These are phyloP conservation scores for Penicillium maclennaniae DNA, from an alignment of 495 filamentous ascomycete species.

Conservation along the genomic window DNA sequence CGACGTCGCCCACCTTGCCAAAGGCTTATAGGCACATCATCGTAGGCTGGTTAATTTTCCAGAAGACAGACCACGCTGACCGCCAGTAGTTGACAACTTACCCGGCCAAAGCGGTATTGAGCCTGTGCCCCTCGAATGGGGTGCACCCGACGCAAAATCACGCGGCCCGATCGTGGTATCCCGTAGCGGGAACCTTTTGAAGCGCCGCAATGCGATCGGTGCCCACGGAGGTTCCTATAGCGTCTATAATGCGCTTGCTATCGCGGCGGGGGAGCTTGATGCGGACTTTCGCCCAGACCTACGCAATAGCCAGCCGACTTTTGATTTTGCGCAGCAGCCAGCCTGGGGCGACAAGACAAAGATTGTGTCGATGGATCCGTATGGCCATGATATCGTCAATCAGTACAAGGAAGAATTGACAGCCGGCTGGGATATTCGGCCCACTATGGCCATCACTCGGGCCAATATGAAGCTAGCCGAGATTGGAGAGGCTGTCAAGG, in stretches of 20 bases:
- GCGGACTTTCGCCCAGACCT: conserved; percentile 86
- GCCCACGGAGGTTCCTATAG: conserved; percentile 97
- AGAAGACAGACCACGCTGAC: conserved; percentile 1
- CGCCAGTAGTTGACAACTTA: conserved; percentile 69
- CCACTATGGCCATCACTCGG: conserved; percentile 90
- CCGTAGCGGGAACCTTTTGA: conserved; percentile 67
- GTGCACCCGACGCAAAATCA: conserved; percentile 64
- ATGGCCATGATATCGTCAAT: conserved; percentile 67
- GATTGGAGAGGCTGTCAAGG: conserved; percentile 78
- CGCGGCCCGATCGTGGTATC: conserved; percentile 92
- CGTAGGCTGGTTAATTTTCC: conserved; percentile 18
- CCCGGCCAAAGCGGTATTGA: conserved; percentile 92
- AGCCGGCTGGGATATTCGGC: conserved; percentile 87
- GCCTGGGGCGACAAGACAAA: conserved; percentile 90
- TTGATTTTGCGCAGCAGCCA: conserved; percentile 79
- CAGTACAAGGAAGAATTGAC: conserved; percentile 36
- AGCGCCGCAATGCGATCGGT: conserved; percentile 81
- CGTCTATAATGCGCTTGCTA: conserved; percentile 91
- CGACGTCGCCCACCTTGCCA: conserved; percentile 20
- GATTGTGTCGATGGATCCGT: conserved; percentile 97
- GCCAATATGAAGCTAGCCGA: conserved; percentile 97
- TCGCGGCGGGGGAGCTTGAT: conserved; percentile 85
- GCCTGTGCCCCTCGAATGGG: conserved; percentile 86
- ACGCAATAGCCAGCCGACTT: conserved; percentile 90
- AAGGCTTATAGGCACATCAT: conserved; percentile 42